Evolutionary conservation across 495 filamentous ascomycete genomes (phyloP).

Genomic region (Trichoderma parareesei): DNA sequence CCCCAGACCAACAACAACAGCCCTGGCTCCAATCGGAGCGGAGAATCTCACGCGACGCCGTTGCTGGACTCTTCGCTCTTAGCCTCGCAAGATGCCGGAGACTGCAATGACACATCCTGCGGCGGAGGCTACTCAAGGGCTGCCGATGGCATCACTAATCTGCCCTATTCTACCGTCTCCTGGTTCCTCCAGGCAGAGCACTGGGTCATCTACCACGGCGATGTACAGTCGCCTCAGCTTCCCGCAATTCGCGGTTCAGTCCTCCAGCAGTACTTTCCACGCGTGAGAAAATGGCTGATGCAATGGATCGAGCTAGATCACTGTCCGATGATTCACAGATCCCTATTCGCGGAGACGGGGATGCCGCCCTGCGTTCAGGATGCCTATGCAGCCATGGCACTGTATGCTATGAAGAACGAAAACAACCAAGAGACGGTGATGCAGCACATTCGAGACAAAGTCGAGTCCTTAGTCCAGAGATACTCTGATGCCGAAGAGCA

Average conservation of each 20-base stretch:
- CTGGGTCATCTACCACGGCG: constrained; percentile 12
- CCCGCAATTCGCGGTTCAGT: background rate
- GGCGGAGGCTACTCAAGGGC: background rate
- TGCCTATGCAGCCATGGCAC: constrained; percentile 19
- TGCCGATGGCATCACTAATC: background rate
- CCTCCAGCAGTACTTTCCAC: constrained; percentile 12
- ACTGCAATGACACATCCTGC: background rate
- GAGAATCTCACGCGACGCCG: too few species aligned
- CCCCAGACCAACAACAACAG: too few species aligned
- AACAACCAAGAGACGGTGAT: constrained; percentile 16
- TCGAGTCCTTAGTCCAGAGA: constrained; percentile 9
- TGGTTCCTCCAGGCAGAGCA: constrained; percentile 12
- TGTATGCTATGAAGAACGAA: constrained; percentile 13
- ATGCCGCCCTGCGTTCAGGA: constrained; percentile 26
- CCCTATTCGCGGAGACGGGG: constrained; percentile 20
- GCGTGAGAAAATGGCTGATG: constrained; percentile 16
- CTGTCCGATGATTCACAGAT: constrained; percentile 31
- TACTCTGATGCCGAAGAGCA: background rate
- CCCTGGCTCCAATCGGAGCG: too few species aligned
- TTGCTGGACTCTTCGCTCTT: background rate
- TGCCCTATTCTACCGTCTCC: too few species aligned
- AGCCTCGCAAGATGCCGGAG: background rate
- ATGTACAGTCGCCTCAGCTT: background rate
- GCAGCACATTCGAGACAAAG: constrained; percentile 17
- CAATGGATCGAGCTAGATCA: constrained; percentile 19